phyloP scores from a whole-genome alignment of 2,329 filamentous ascomycete genomes.

The Canariomyces notabilis region DNA sequence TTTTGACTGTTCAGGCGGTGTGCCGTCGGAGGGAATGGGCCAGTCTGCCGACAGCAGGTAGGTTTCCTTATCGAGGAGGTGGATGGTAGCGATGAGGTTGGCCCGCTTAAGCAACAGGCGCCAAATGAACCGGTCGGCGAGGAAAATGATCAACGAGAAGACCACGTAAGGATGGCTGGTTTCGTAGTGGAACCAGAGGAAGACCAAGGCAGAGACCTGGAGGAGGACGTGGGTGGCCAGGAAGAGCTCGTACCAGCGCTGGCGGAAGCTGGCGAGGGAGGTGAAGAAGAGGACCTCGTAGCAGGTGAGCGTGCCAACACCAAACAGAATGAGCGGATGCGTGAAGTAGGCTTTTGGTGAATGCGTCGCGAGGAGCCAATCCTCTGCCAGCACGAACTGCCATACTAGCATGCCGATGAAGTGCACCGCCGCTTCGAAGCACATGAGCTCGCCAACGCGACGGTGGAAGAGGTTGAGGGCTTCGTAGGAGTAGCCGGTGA shows the following conservation, averaged over 20 bases:
- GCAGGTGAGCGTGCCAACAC: slow-evolving; percentile 49
- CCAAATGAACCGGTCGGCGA: slow-evolving; percentile 53
- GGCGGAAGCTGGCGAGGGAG: slow-evolving; percentile 54
- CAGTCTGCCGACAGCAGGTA: slow-evolving; percentile 40
- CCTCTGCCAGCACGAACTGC: slow-evolving; percentile 45
- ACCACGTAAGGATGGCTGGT: slow-evolving; percentile 49
- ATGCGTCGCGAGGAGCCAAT: slow-evolving; percentile 36
- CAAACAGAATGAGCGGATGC: slow-evolving; percentile 47
- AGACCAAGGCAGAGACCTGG: slow-evolving; percentile 48
- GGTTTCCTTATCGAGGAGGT: slow-evolving; percentile 51
- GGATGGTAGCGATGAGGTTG: slow-evolving; percentile 44
- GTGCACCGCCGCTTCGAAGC: slow-evolving; percentile 54
- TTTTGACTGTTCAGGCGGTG: neutral
- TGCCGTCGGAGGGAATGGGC: slow-evolving; percentile 15
- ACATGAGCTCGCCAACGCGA: slow-evolving; percentile 57
- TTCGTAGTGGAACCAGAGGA: slow-evolving; percentile 56
- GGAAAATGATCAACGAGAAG: slow-evolving; percentile 50
- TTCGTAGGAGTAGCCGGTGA: slow-evolving; percentile 63
- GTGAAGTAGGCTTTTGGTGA: slow-evolving; percentile 46
- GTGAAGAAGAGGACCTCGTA: slow-evolving; percentile 61
- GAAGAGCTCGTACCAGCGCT: slow-evolving; percentile 59
- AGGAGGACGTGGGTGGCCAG: slow-evolving; percentile 53
- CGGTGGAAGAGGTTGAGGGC: slow-evolving; percentile 62
- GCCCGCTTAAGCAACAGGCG: slow-evolving; percentile 48
- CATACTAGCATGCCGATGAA: slow-evolving; percentile 51